phyloP scores from a whole-genome alignment of 169 alveolate genomes.

The Neospora caninum region DNA sequence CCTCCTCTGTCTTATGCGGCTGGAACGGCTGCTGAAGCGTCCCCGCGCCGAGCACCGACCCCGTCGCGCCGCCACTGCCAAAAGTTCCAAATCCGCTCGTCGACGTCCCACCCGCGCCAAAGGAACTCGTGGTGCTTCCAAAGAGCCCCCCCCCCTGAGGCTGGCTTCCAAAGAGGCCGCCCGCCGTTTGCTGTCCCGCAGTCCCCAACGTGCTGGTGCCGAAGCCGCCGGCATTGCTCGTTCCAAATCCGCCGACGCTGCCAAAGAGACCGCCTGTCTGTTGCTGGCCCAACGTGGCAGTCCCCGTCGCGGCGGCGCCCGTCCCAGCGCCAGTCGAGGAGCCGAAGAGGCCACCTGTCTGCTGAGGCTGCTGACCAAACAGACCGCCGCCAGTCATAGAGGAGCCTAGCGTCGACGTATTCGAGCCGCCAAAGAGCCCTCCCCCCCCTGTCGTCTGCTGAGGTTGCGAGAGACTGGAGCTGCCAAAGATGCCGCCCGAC shows the following conservation, averaged over 20 bases:
- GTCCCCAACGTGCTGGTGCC: slow-evolving; percentile 7
- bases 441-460: not conserved
- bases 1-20: slow-evolving; percentile 45
- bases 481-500: not conserved
- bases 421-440: slow-evolving; percentile 23
- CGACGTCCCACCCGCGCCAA: slow-evolving; percentile 16
- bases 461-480: not conserved
- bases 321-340: not conserved
- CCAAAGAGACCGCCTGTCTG: slow-evolving; percentile 44
- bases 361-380: slow-evolving; percentile 65
- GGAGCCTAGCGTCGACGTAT: not conserved
- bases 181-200: slow-evolving; percentile 1
- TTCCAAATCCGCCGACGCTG: not conserved
- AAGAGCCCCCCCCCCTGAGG: slow-evolving; percentile 62
- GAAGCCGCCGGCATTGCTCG: not conserved
- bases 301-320: not conserved
- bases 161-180: slow-evolving; percentile 60
- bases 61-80: not conserved
- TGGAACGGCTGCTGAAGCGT: slow-evolving; percentile 59
- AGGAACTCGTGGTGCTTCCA: slow-evolving; percentile 32
- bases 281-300: slow-evolving; percentile 1
- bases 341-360: slow-evolving; percentile 39
- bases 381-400: slow-evolving; percentile 33
- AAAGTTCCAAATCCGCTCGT: slow-evolving; percentile 3
- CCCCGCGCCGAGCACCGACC: slow-evolving; percentile 16